Percentiles rank a stretch among this genome's conserved stretches.
These are phyloP conservation scores for Adansonia madagascariensis DNA, from an alignment of 441 rosid species.

Conservation along the genomic window DNA sequence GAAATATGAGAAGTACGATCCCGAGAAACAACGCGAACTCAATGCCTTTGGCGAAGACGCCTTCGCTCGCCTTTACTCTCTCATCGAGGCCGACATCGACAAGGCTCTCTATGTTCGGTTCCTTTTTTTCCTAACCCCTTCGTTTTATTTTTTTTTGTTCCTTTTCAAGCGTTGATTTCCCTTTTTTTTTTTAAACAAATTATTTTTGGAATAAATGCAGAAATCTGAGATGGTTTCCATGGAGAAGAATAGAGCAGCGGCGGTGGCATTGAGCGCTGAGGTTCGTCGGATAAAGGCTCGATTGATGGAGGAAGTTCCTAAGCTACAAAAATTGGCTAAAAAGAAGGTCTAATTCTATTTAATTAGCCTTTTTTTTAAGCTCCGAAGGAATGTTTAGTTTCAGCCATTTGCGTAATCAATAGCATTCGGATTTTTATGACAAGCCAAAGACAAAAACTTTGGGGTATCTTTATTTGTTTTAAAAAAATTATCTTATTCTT, in stretches of 20 bases:
- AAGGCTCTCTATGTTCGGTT: slow-evolving; percentile 39
- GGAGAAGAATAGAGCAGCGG: slow-evolving; percentile 59
- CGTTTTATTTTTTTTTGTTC: not conserved
- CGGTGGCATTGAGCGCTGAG: slow-evolving; percentile 68
- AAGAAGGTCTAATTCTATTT: slow-evolving; percentile 48
- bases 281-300: slow-evolving; percentile 63
- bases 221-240: slow-evolving; percentile 53
- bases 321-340: slow-evolving; percentile 55
- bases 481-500: not conserved
- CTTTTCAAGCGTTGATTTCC: not conserved
- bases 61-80: slow-evolving; percentile 49
- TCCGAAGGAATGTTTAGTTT: not conserved
- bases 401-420: not conserved
- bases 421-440: not conserved
- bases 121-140: not conserved
- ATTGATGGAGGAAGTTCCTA: slow-evolving; percentile 57
- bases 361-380: not conserved
- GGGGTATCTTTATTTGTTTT: not conserved
- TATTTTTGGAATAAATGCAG: slow-evolving; percentile 33
- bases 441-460: not conserved
- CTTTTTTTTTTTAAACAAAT: not conserved
- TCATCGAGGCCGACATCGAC: slow-evolving; percentile 48
- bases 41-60: slow-evolving; percentile 54
- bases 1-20: slow-evolving; percentile 63
- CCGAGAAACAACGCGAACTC: slow-evolving; percentile 53